Evolutionary conservation across 1,284 basidiomycete genomes (phyloP).

Genomic region (Malassezia japonica): DNA sequence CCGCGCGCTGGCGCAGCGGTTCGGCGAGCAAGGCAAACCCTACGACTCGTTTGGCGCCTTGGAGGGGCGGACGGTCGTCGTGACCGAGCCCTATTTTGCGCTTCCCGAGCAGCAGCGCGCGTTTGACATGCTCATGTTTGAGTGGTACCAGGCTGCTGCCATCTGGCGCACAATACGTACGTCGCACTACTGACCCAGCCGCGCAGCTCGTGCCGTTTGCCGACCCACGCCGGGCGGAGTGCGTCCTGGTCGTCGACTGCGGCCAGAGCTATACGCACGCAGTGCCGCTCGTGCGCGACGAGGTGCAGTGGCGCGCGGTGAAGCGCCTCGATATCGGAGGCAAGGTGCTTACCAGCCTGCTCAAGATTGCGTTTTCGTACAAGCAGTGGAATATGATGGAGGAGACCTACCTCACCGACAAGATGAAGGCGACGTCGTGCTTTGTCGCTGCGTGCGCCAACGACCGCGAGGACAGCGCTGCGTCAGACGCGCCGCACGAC

Average conservation of each 20-base stretch:
- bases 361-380: slow-evolving; percentile 85
- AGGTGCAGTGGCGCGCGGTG: slow-evolving; percentile 66
- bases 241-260: slow-evolving; percentile 70
- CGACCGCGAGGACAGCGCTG: slow-evolving; percentile 1
- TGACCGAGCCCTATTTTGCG: slow-evolving; percentile 90
- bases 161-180: slow-evolving; percentile 56
- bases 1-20: slow-evolving; percentile 19
- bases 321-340: slow-evolving; percentile 83
- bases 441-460: slow-evolving; percentile 55
- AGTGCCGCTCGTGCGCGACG: slow-evolving; percentile 69
- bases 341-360: slow-evolving; percentile 83
- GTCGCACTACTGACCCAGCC: slow-evolving; percentile 7
- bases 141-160: slow-evolving; percentile 84
- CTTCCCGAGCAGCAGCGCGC: slow-evolving; percentile 78
- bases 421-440: slow-evolving; percentile 76
- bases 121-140: slow-evolving; percentile 87
- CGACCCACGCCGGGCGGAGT: slow-evolving; percentile 56
- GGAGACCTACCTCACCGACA: slow-evolving; percentile 81
- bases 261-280: slow-evolving; percentile 89
- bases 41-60: slow-evolving; percentile 13
- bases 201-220: slow-evolving; percentile 2
- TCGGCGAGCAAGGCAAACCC: neutral
- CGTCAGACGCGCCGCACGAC: neutral
- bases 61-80: slow-evolving; percentile 49
- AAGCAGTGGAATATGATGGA: slow-evolving; percentile 98